These are phyloP conservation scores for Tardiomyces digboiensis DNA, from an alignment of 1,139 yeast genomes.

Conservation along the genomic window DNA sequence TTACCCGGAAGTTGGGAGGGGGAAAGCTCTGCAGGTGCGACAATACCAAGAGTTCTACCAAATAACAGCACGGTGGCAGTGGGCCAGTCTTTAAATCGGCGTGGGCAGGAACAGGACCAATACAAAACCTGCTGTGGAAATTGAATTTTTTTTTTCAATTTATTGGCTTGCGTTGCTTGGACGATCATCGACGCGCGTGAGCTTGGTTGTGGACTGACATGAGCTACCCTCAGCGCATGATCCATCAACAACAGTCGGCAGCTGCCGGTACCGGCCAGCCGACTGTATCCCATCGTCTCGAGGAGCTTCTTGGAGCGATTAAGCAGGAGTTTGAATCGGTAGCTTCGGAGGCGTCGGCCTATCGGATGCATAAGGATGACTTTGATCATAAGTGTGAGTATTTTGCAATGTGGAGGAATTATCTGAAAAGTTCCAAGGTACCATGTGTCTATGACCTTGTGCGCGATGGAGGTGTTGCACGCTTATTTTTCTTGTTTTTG, in stretches of 20 bases:
- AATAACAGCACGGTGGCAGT: neutral
- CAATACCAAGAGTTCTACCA: neutral
- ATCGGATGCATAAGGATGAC: constrained; percentile 89
- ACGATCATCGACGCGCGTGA: neutral
- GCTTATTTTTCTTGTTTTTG: no score
- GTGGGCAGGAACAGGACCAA: no score
- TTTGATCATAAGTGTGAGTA: constrained; percentile 62
- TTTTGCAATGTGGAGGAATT: neutral
- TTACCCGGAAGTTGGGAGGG: constrained; percentile 1
- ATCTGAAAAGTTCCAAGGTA: no score
- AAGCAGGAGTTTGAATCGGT: constrained; percentile 87
- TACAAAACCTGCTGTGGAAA: no score
- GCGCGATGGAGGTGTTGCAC: no score
- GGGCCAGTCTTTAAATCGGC: no score
- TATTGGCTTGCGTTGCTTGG: no score
- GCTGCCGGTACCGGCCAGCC: constrained; percentile 6
- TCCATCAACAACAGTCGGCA: neutral
- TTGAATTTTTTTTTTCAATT: no score
- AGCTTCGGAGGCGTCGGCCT: constrained; percentile 76
- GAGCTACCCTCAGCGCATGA: constrained; percentile 8
- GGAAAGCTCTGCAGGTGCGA: constrained; percentile 1
- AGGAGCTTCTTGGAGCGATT: constrained; percentile 82
- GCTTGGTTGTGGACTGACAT: constrained; percentile 1
- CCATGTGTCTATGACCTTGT: no score
- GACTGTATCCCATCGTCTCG: constrained; percentile 37